Evolutionary conservation across 2,329 filamentous ascomycete genomes (phyloP).

Genomic region (Cordyceps militaris): DNA sequence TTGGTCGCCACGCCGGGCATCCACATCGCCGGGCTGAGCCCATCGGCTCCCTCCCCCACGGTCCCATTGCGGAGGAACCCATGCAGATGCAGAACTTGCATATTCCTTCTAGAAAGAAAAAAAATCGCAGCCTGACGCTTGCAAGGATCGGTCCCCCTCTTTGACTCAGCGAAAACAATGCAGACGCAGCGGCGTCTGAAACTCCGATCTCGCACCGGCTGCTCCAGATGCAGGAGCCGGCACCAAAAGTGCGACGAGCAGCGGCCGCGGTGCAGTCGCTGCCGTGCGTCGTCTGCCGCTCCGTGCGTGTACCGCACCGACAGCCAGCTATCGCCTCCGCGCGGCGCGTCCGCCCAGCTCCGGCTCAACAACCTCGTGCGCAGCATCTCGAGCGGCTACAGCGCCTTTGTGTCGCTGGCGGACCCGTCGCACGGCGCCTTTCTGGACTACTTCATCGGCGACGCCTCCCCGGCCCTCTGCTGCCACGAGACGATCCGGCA

Average conservation of each 20-base stretch:
- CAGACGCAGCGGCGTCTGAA: background rate
- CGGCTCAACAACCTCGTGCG: background rate
- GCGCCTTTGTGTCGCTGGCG: background rate
- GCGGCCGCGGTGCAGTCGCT: slow-evolving; percentile 16
- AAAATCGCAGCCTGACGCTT: background rate
- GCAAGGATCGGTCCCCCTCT: background rate
- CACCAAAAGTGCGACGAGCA: slow-evolving; percentile 18
- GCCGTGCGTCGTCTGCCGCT: slow-evolving; percentile 5
- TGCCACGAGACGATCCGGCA: slow-evolving; percentile 6
- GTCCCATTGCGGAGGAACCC: background rate
- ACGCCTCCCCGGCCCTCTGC: background rate
- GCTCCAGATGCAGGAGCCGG: slow-evolving; percentile 15
- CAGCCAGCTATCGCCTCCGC: background rate
- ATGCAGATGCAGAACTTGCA: background rate
- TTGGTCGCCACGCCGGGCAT: background rate
- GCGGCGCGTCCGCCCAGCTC: background rate
- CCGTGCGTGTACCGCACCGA: slow-evolving; percentile 14
- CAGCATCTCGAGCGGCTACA: background rate
- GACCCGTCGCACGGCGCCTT: background rate
- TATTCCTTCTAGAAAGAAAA: background rate
- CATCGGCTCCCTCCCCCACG: background rate
- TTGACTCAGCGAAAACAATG: background rate
- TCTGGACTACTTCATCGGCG: background rate
- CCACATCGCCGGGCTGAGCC: background rate
- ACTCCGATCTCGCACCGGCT: slow-evolving; percentile 17